Conservation (phyloP, 495 filamentous ascomycete species). For the Annulohypoxylon bovei region DNA sequence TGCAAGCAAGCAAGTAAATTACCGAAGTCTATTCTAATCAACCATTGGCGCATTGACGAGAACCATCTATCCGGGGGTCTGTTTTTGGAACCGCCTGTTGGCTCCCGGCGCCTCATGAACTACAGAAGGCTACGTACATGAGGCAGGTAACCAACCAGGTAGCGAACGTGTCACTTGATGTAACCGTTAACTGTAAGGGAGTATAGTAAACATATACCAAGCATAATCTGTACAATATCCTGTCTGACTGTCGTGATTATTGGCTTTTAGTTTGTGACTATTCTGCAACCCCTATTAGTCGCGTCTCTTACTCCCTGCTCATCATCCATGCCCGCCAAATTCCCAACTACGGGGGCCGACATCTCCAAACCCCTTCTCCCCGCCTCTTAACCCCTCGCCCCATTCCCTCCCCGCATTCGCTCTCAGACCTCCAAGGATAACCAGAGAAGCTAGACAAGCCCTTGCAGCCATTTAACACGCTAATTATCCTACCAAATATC, state of each 20-base stretch:
- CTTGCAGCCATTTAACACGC: conserved; percentile 34
- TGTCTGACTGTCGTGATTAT: conserved; percentile 26
- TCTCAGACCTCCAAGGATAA: neutral
- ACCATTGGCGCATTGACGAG: conserved; percentile 4
- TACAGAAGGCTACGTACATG: conserved; percentile 10
- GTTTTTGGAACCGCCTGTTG: conserved; percentile 4
- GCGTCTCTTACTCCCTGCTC: neutral
- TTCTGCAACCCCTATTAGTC: conserved; percentile 36
- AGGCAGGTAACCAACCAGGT: conserved; percentile 1
- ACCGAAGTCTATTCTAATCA: conserved; percentile 11
- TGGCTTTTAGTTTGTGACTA: conserved; percentile 16
- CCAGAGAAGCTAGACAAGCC: conserved; percentile 7
- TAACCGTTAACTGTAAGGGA: conserved; percentile 4
- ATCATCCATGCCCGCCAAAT: conserved; percentile 17
- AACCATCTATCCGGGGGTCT: conserved; percentile 1
- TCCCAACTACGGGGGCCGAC: conserved; percentile 21
- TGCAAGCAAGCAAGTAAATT: conserved; percentile 26
- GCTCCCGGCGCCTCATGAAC: conserved; percentile 16
- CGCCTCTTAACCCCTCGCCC: conserved; percentile 19
- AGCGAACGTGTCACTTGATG: conserved; percentile 27
- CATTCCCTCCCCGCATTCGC: conserved; percentile 36
- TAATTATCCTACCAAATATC: conserved; percentile 33
- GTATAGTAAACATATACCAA: conserved; percentile 22
- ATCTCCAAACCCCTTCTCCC: conserved; percentile 13
- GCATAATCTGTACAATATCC: conserved; percentile 20